Evolutionary conservation across 371 early-diverging fungal genomes (phyloP).

Genomic region (Apophysomyces sp.): DNA sequence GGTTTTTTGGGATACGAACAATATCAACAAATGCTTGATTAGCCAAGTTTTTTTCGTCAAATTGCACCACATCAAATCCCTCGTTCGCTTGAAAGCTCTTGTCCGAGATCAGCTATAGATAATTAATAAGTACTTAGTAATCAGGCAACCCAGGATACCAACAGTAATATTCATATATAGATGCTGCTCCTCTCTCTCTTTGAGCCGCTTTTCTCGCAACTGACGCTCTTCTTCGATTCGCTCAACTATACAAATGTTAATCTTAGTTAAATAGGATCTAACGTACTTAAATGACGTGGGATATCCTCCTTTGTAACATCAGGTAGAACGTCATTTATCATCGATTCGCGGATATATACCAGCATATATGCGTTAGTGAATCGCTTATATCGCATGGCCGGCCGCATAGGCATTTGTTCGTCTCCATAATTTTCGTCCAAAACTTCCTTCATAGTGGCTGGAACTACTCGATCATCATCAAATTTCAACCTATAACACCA

Average conservation of each 20-base stretch:
- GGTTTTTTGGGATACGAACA: conserved; percentile 5
- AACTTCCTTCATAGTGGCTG: conserved; percentile 82
- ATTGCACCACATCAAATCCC: conserved; percentile 65
- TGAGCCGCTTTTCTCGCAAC: background rate
- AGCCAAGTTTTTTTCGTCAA: conserved; percentile 2
- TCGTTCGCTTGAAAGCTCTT: conserved; percentile 57
- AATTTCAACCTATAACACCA: conserved; percentile 67
- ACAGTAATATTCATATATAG: background rate
- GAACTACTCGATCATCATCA: conserved; percentile 96
- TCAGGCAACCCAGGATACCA: background rate
- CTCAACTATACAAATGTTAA: background rate
- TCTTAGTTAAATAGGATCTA: background rate
- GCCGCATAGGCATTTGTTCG: conserved; percentile 40
- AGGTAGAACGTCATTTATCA: conserved; percentile 69
- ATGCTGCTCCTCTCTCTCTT: conserved; percentile 1
- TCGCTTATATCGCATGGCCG: conserved; percentile 49
- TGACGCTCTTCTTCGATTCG: background rate
- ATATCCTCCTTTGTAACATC: conserved; percentile 69
- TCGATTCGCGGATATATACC: conserved; percentile 87
- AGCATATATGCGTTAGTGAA: conserved; percentile 98
- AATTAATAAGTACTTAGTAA: background rate
- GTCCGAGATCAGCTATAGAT: conserved; percentile 52
- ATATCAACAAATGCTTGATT: background rate
- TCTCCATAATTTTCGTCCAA: conserved; percentile 96
- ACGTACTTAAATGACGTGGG: conserved; percentile 67